A percentile compares a stretch with the other conserved stretches of the same genome.
phyloP scores from a whole-genome alignment of 2,329 filamentous ascomycete genomes.

The Aspergillus fischeri region DNA sequence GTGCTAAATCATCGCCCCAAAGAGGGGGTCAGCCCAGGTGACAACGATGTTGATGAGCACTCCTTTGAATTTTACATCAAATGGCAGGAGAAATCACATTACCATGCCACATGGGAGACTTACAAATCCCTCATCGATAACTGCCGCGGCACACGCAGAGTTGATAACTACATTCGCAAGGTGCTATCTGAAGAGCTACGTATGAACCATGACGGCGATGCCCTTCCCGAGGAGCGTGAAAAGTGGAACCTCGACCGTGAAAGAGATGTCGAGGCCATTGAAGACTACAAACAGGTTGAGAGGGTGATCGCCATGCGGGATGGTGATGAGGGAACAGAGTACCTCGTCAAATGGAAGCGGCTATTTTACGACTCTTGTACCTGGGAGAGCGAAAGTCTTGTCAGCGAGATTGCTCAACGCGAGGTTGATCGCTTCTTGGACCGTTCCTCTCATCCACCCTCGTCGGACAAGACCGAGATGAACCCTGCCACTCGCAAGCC shows the following conservation, averaged over 20 bases:
- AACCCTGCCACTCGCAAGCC: constrained; percentile 69
- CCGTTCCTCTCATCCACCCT: constrained; percentile 73
- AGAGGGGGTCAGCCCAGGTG: constrained; percentile 54
- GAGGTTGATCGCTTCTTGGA: constrained; percentile 91
- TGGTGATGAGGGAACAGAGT: constrained; percentile 77
- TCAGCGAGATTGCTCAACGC: constrained; percentile 74
- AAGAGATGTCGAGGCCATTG: constrained; percentile 78
- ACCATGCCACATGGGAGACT: constrained; percentile 93
- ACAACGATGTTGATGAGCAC: constrained; percentile 42
- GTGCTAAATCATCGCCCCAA: constrained; percentile 82
- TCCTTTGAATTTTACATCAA: constrained; percentile 93
- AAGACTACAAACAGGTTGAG: constrained; percentile 89
- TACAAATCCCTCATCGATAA: constrained; percentile 63
- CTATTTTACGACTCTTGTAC: constrained; percentile 91
- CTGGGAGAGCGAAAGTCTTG: constrained; percentile 76
- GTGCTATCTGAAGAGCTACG: constrained; percentile 74
- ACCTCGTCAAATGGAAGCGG: constrained; percentile 95
- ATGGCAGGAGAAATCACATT: constrained; percentile 93
- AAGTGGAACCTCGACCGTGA: constrained; percentile 95
- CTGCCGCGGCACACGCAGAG: constrained; percentile 78
- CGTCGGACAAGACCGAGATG: constrained; percentile 73
- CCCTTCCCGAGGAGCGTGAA: constrained; percentile 80
- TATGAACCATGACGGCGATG: constrained; percentile 67
- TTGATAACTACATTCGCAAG: constrained; percentile 94
- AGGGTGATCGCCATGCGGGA: constrained; percentile 81